phyloP scores from a whole-genome alignment of 1,139 yeast genomes.

The Neolecta irregularis region DNA sequence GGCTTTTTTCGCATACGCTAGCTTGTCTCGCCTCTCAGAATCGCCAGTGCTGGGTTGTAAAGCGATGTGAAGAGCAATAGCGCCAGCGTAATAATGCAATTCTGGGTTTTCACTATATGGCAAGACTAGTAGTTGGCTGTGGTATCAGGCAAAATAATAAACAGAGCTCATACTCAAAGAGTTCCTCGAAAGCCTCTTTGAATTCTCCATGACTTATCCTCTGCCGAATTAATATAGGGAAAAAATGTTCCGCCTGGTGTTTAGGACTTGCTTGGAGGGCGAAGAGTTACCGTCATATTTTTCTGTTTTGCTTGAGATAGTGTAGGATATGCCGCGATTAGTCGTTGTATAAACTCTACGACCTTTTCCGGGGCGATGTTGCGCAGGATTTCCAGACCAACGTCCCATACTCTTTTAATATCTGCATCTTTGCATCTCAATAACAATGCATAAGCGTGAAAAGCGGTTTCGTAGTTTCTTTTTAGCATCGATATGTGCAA shows the following conservation, averaged over 20 bases:
- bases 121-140: slow-evolving; percentile 1
- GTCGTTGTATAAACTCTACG: slow-evolving; percentile 5
- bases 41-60: no score
- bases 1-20: no score
- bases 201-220: slow-evolving; percentile 4
- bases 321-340: slow-evolving; percentile 8
- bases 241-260: slow-evolving; percentile 5
- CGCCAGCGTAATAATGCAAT: slow-evolving; percentile 1
- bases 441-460: slow-evolving; percentile 7
- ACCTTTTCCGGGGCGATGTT: slow-evolving; percentile 3
- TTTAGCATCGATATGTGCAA: slow-evolving; percentile 8
- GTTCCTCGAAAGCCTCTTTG: slow-evolving; percentile 2
- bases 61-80: slow-evolving; percentile 1
- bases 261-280: neutral
- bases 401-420: slow-evolving; percentile 9
- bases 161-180: slow-evolving; percentile 6
- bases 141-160: neutral
- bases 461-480: slow-evolving; percentile 5
- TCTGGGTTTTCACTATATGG: slow-evolving; percentile 2
- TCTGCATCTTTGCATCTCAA: slow-evolving; percentile 7
- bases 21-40: no score
- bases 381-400: slow-evolving; percentile 10
- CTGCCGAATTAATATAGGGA: slow-evolving; percentile 4
- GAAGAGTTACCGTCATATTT: neutral
- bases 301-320: neutral